phyloP scores from a whole-genome alignment of 805 yeast species.

The Lipomyces mesembrius region DNA sequence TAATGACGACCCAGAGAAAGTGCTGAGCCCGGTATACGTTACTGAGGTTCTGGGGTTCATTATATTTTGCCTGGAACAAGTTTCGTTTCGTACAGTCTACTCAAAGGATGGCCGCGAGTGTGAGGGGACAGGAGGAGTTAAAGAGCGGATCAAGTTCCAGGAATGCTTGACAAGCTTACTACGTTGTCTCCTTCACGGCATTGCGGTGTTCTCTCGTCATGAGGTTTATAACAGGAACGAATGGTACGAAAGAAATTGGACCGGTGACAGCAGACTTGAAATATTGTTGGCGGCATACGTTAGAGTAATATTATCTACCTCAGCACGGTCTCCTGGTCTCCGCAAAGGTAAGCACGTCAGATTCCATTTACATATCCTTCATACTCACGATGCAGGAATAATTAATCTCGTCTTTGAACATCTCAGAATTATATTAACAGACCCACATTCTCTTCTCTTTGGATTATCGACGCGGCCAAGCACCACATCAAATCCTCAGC shows the following conservation, averaged over 20 bases:
- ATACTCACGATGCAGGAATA: background rate
- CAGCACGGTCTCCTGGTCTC: conserved; percentile 3
- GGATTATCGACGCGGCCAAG: background rate
- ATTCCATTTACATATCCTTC: background rate
- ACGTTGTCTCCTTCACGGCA: background rate
- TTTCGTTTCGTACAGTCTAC: background rate
- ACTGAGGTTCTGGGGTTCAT: background rate
- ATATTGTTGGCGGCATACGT: background rate
- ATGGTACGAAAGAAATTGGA: background rate
- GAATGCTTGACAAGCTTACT: background rate
- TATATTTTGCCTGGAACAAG: background rate
- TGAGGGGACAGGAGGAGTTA: background rate
- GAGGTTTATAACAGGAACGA: background rate
- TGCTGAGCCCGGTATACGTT: background rate
- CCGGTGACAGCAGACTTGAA: background rate
- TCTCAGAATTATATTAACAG: background rate
- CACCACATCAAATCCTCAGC: background rate
- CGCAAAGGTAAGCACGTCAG: conserved; percentile 3
- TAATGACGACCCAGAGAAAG: background rate
- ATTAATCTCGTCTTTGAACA: background rate
- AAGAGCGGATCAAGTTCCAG: background rate
- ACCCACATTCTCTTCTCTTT: conserved; percentile 2
- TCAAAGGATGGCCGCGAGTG: background rate
- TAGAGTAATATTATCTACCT: background rate
- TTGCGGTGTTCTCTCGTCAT: background rate